phyloP scores from a whole-genome alignment of 805 yeast species.

The Huiozyma naganishii region DNA sequence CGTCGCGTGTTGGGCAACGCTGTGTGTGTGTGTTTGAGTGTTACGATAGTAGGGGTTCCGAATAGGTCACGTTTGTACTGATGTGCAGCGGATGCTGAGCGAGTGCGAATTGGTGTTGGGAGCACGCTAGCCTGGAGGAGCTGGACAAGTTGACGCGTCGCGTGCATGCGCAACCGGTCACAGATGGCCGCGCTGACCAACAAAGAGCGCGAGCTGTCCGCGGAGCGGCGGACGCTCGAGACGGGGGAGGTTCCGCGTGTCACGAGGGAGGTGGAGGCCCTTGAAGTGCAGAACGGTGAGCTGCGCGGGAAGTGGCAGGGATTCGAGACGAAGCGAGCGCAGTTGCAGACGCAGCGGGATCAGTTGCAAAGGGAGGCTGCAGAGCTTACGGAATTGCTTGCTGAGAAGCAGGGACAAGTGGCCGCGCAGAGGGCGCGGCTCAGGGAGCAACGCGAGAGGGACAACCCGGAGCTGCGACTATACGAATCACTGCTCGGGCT shows the following conservation, averaged over 20 bases:
- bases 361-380: not conserved
- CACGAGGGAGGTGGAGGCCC: not conserved
- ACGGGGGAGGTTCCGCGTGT: not conserved
- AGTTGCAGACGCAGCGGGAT: not conserved
- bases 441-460: conserved; percentile 34
- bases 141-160: not conserved
- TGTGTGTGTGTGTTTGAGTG: too few species aligned
- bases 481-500: conserved; percentile 49
- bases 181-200: not conserved
- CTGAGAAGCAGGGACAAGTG: not conserved
- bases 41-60: too few species aligned
- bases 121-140: not conserved
- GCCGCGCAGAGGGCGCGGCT: conserved; percentile 10
- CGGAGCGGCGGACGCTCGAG: not conserved
- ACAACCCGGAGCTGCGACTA: conserved; percentile 40
- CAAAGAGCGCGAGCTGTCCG: not conserved
- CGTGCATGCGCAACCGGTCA: not conserved
- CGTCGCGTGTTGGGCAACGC: too few species aligned
- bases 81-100: too few species aligned
- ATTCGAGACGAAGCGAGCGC: not conserved
- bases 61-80: too few species aligned
- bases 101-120: too few species aligned
- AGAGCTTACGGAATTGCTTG: not conserved
- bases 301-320: not conserved
- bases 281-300: not conserved